These are phyloP conservation scores for Colletotrichum paranaense DNA, from an alignment of 2,329 filamentous ascomycete species.

Conservation along the genomic window DNA sequence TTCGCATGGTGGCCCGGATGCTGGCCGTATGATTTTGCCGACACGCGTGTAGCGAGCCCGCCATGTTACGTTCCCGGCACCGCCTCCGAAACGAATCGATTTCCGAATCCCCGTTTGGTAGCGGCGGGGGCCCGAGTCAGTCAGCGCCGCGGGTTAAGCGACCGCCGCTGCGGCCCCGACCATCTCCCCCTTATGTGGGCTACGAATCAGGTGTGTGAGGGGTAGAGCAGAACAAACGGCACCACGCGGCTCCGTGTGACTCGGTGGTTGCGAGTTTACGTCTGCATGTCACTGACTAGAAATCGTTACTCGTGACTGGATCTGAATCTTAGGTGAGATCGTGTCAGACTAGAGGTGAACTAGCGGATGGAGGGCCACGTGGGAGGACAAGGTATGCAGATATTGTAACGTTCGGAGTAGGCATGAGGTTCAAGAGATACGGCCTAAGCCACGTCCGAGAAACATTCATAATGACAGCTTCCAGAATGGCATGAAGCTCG, in stretches of 20 bases:
- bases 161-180: conserved; percentile 38
- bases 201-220: background rate
- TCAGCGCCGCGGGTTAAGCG: conserved; percentile 38
- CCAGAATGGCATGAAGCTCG: background rate
- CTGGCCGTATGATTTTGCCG: background rate
- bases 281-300: conserved; percentile 20
- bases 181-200: conserved; percentile 32
- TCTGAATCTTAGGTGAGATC: background rate
- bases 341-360: background rate
- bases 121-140: conserved; percentile 54
- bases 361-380: background rate
- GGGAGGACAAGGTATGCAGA: no score
- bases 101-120: conserved; percentile 68
- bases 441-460: no score
- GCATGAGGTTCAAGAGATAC: no score
- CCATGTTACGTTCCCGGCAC: background rate
- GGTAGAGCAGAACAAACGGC: background rate
- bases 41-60: background rate
- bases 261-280: conserved; percentile 21
- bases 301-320: background rate
- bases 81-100: conserved; percentile 57
- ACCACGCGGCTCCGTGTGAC: background rate
- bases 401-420: background rate
- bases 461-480: background rate
- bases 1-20: background rate